These are phyloP conservation scores for Yarrowia keelungensis DNA, from an alignment of 805 yeast genomes.

Conservation along the genomic window DNA sequence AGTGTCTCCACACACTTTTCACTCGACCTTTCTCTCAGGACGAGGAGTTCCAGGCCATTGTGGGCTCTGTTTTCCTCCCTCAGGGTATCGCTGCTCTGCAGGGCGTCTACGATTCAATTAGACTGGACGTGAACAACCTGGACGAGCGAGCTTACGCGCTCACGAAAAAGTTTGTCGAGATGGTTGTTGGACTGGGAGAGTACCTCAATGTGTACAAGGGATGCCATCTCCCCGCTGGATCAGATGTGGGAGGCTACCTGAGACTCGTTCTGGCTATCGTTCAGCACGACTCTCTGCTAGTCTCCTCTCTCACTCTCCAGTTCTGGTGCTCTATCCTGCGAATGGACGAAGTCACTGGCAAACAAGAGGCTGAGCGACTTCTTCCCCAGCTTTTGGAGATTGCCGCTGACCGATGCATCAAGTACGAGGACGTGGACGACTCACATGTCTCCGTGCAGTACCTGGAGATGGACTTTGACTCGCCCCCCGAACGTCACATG, in stretches of 20 bases:
- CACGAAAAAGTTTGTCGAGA: slow-evolving; percentile 88
- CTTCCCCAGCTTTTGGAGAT: slow-evolving; percentile 74
- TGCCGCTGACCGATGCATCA: slow-evolving; percentile 78
- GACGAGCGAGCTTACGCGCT: slow-evolving; percentile 83
- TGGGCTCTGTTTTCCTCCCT: slow-evolving; percentile 76
- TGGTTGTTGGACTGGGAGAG: slow-evolving; percentile 86
- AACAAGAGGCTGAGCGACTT: slow-evolving; percentile 56
- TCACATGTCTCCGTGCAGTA: slow-evolving; percentile 68
- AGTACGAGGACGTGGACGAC: slow-evolving; percentile 71
- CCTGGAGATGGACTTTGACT: slow-evolving; percentile 87
- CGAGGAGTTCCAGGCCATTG: slow-evolving; percentile 75
- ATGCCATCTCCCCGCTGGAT: slow-evolving; percentile 55
- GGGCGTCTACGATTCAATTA: slow-evolving; percentile 62
- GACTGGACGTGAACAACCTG: slow-evolving; percentile 65
- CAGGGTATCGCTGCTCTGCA: slow-evolving; percentile 76
- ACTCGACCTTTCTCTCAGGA: slow-evolving; percentile 73
- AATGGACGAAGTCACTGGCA: slow-evolving; percentile 65
- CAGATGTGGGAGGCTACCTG: slow-evolving; percentile 73
- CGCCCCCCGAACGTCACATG: slow-evolving; percentile 75
- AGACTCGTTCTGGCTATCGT: slow-evolving; percentile 81
- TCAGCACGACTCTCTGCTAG: slow-evolving; percentile 81
- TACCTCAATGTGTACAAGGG: slow-evolving; percentile 62
- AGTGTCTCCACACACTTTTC: slow-evolving; percentile 86
- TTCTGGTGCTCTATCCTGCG: slow-evolving; percentile 93
- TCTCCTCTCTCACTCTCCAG: slow-evolving; percentile 87